phyloP scores from a whole-genome alignment of 495 filamentous ascomycete genomes.

The Penicillium macrosclerotiorum region DNA sequence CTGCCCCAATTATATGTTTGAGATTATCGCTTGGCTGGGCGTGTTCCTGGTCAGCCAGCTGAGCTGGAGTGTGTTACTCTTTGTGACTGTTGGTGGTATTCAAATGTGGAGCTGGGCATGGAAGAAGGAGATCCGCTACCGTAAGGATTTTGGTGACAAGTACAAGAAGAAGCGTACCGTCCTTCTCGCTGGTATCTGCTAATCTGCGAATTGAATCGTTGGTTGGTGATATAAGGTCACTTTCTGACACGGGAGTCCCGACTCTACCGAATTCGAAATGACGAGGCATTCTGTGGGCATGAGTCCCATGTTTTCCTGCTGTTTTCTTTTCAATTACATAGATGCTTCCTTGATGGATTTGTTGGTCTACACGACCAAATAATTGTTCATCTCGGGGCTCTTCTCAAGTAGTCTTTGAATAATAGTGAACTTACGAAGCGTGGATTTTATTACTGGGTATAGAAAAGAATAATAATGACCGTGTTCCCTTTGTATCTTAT shows the following conservation, averaged over 20 bases:
- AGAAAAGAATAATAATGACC: constrained; percentile 17
- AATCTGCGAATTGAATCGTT: constrained; percentile 7
- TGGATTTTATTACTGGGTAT: constrained; percentile 20
- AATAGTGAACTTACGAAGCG: constrained; percentile 6
- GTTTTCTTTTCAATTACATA: too few species aligned
- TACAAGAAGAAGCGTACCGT: constrained; percentile 85
- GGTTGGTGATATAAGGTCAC: not conserved
- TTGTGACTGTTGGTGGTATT: constrained; percentile 60
- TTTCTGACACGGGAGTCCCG: too few species aligned
- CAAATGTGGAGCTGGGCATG: constrained; percentile 86
- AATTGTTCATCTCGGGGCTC: not conserved
- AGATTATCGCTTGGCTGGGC: constrained; percentile 80
- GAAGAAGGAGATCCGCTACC: constrained; percentile 89
- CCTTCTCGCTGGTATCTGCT: constrained; percentile 71
- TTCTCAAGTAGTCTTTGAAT: not conserved
- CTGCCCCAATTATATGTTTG: constrained; percentile 97
- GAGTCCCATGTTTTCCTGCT: not conserved
- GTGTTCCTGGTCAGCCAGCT: constrained; percentile 69
- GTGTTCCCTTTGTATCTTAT: constrained; percentile 12
- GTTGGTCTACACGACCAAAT: too few species aligned
- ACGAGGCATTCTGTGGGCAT: too few species aligned
- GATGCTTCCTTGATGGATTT: too few species aligned
- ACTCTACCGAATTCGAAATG: too few species aligned
- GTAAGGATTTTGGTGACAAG: constrained; percentile 82
- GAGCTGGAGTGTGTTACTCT: constrained; percentile 72